Conservation (phyloP, 176 grass and related monocot genomes). For the Zoysia japonica region DNA sequence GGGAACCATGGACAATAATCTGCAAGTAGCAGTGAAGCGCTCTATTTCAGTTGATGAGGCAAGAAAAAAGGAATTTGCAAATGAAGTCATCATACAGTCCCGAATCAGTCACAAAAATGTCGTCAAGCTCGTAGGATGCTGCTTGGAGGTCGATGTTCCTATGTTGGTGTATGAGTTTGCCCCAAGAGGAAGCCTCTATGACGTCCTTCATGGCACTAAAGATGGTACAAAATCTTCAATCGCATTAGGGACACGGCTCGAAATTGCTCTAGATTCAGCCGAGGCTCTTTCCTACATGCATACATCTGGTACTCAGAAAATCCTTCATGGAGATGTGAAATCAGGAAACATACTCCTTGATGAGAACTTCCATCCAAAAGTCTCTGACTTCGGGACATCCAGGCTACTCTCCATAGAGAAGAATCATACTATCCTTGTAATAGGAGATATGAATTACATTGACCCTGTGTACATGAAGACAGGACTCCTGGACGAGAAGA, state of each 20-base stretch:
- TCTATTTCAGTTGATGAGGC: not conserved
- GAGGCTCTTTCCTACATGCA: slow-evolving; percentile 21
- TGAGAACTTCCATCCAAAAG: slow-evolving; percentile 9
- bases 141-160: slow-evolving; percentile 37
- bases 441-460: not conserved
- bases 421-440: not conserved
- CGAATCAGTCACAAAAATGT: slow-evolving; percentile 26
- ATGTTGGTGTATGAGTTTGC: slow-evolving; percentile 39
- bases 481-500: not conserved
- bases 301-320: not conserved
- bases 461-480: not conserved
- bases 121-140: slow-evolving; percentile 13
- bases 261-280: not conserved
- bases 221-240: not conserved
- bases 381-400: not conserved
- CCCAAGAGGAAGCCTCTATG: not conserved
- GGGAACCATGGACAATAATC: not conserved
- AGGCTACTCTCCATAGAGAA: not conserved
- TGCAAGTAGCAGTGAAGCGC: slow-evolving; percentile 3
- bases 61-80: not conserved
- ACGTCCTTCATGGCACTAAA: not conserved
- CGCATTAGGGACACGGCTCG: not conserved
- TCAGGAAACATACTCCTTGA: slow-evolving; percentile 22
- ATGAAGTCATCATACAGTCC: not conserved
- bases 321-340: slow-evolving; percentile 20